These are phyloP conservation scores for Solanum peruvianum DNA, from an alignment of 257 asterid species.

Conservation along the genomic window DNA sequence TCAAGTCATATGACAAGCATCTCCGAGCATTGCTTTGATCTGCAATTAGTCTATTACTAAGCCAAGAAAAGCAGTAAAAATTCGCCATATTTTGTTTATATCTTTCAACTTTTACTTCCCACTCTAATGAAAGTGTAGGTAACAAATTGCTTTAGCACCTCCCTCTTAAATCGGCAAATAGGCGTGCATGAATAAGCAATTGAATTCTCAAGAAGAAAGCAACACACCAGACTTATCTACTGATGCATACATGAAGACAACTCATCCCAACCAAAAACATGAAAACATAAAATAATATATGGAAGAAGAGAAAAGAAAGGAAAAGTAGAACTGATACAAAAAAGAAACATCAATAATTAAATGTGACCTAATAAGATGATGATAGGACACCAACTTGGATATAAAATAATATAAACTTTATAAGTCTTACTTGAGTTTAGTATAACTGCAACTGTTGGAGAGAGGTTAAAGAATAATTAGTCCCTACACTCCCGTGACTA, in stretches of 20 bases:
- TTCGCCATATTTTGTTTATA: background rate
- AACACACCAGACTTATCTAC: background rate
- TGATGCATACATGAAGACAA: background rate
- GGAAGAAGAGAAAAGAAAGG: background rate
- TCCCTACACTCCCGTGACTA: background rate
- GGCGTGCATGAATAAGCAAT: background rate
- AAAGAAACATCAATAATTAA: background rate
- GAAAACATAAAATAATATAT: background rate
- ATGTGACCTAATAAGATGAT: slow-evolving; percentile 1
- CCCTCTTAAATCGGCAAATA: background rate
- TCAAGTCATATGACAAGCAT: background rate
- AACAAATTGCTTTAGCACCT: background rate
- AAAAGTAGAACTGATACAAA: background rate
- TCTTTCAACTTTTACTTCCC: background rate
- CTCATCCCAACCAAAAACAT: background rate
- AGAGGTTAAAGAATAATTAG: background rate
- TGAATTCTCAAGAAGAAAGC: background rate
- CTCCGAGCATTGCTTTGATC: background rate
- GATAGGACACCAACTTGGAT: background rate
- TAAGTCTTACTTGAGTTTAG: background rate
- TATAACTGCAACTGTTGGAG: background rate
- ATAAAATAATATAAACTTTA: background rate
- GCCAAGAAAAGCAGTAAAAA: background rate
- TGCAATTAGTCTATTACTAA: background rate
- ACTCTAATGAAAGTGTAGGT: background rate